A percentile compares a stretch with the other conserved stretches of the same genome.
These are phyloP conservation scores for Inga leiocalycina DNA, from an alignment of 306 rosid genomes.

Conservation along the genomic window DNA sequence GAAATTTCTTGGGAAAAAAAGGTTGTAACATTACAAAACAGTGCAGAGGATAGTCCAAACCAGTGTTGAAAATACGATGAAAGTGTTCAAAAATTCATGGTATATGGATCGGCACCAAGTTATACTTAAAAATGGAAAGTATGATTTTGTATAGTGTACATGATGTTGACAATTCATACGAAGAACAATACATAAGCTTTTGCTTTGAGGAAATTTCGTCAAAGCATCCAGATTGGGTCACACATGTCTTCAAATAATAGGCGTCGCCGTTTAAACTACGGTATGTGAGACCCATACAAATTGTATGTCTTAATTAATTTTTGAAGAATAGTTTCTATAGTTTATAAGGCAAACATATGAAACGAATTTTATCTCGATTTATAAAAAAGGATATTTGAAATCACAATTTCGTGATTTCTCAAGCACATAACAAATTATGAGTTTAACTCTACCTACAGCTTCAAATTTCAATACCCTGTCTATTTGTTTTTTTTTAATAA, in stretches of 20 bases:
- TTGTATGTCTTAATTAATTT: too few relatives aligned
- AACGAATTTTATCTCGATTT: too few relatives aligned
- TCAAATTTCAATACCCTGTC: not conserved
- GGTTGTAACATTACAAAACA: not conserved
- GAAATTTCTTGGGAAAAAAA: not conserved
- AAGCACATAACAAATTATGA: not conserved
- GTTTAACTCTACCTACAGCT: not conserved
- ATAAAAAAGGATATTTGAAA: too few relatives aligned
- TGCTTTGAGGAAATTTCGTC: constrained; percentile 2
- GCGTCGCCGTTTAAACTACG: not conserved
- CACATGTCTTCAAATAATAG: not conserved
- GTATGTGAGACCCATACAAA: not conserved
- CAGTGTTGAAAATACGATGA: not conserved
- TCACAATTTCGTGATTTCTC: too few relatives aligned
- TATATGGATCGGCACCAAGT: constrained; percentile 21
- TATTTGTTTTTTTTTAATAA: not conserved
- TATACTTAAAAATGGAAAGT: constrained; percentile 30
- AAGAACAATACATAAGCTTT: not conserved
- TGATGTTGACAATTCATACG: constrained; percentile 30
- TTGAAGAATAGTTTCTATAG: too few relatives aligned
- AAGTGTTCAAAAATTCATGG: not conserved
- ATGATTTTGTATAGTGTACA: not conserved
- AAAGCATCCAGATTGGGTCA: not conserved
- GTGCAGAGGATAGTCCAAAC: not conserved
- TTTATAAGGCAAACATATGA: too few relatives aligned